Evolutionary conservation across 345 rosid genomes (phyloP), one percentile per base, ranked within the genome.

Genomic region (Rhizophora apiculata): DNA sequence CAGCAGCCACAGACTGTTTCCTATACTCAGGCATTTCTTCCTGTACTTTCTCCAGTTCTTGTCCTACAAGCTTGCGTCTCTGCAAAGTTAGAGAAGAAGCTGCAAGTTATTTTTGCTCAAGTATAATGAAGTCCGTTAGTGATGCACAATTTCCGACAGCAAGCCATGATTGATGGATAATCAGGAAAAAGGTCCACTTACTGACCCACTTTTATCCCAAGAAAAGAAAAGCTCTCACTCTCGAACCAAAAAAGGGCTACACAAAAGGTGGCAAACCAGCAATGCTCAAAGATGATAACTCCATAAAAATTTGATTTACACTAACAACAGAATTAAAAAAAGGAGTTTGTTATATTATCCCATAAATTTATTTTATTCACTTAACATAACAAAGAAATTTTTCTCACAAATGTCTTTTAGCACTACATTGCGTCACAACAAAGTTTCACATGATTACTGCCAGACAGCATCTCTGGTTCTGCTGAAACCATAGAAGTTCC

Each of bases 41-140:
- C 48, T 87, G 89, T 20, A 85, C 73, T 77, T 84, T 86, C 70
- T 83, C 90, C 11, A 91, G 88, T 65, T 91, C 96, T 73, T 85
- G 86, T 65, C 91, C 96, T 9, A 94, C 86, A 77, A 71, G 76
- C 66, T 87, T 87, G 65, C 86, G 83, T 69, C 88, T 85, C 97
- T 94, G 74, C 64, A 69, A 13, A 72, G 37, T 24, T 43, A 69
- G 66, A 60, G 70, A 77, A 63, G 53, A 67, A 56, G 27, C 26
- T 22, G 5, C 26, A 30, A 37, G 63, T 68, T 56, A 62, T 52
- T 63, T 49, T 65, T 70, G 59, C 19, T 34, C 52, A 13, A 60
- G 39, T 60, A 62, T 29, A 27, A 57, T 30, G 69, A 24, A 64
- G 21, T 30, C 10, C 68, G 20, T 61, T 60, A 36, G 54, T 24